Percentiles rank a stretch among this genome's conserved stretches.
Conservation (phyloP, 768 basidiomycete genomes). For the Rubroboletus pulcherrimus region DNA sequence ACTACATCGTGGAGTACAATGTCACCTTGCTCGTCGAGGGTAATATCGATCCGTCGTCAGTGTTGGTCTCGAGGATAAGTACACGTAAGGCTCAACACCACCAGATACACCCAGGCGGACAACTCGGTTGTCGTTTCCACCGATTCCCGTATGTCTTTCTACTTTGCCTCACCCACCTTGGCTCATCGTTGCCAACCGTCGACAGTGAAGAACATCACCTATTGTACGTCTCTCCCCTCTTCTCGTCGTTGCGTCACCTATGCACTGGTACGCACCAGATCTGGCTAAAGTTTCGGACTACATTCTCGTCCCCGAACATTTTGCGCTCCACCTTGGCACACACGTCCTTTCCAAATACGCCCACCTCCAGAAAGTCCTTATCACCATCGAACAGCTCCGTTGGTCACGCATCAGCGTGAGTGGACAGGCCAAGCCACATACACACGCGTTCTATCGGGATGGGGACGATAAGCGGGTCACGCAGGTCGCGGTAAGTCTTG, state of each 20-base stretch:
- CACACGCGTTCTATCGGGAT: conserved; percentile 82
- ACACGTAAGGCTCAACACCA: too few species aligned
- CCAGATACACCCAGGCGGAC: conserved; percentile 78
- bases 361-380: conserved; percentile 66
- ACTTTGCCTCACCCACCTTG: neutral
- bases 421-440: conserved; percentile 48
- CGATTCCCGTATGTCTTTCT: conserved; percentile 67
- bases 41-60: conserved; percentile 68
- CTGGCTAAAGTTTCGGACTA: conserved; percentile 89
- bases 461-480: conserved; percentile 84
- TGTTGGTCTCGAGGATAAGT: neutral
- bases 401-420: conserved; percentile 75
- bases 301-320: conserved; percentile 77
- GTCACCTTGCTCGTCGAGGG: conserved; percentile 81
- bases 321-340: conserved; percentile 82
- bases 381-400: conserved; percentile 74
- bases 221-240: conserved; percentile 39
- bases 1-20: conserved; percentile 81
- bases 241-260: neutral
- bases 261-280: conserved; percentile 37
- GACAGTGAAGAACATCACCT: conserved; percentile 66
- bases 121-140: conserved; percentile 88
- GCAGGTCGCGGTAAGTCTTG: conserved; percentile 48
- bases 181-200: neutral
- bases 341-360: conserved; percentile 79